phyloP scores from a whole-genome alignment of 2,329 filamentous ascomycete genomes.

The Penicillium sp. region DNA sequence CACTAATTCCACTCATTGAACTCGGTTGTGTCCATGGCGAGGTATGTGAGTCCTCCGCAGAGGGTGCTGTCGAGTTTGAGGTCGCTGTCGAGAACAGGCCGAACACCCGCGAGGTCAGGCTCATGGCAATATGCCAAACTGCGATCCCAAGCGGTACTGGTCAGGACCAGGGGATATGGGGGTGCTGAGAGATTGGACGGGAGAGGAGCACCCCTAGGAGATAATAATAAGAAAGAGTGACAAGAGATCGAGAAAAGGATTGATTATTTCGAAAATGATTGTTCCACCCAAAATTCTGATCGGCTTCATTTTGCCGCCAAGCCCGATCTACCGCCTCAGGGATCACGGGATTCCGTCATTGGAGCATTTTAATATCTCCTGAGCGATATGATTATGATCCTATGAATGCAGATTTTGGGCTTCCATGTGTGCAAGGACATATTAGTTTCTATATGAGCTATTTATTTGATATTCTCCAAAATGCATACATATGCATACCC shows the following conservation, averaged over 20 bases:
- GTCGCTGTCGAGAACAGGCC: slow-evolving; percentile 51
- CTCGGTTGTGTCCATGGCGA: slow-evolving; percentile 33
- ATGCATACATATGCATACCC: too few relatives aligned
- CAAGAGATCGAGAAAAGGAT: slow-evolving; percentile 6
- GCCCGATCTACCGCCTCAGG: slow-evolving; percentile 19
- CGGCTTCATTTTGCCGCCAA: slow-evolving; percentile 34
- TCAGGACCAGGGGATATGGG: slow-evolving; percentile 31
- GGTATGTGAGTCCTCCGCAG: slow-evolving; percentile 26
- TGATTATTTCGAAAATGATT: slow-evolving; percentile 4
- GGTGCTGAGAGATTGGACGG: slow-evolving; percentile 16
- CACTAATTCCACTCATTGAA: slow-evolving; percentile 1
- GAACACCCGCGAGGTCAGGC: slow-evolving; percentile 55
- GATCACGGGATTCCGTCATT: slow-evolving; percentile 8
- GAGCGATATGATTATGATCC: not conserved
- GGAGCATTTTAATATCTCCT: not conserved
- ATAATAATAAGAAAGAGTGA: slow-evolving; percentile 18
- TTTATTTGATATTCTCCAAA: not conserved
- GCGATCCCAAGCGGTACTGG: slow-evolving; percentile 29
- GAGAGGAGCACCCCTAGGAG: slow-evolving; percentile 17
- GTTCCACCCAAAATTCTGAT: slow-evolving; percentile 33
- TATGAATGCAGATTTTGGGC: too few relatives aligned
- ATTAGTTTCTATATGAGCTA: not conserved
- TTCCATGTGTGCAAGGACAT: not conserved
- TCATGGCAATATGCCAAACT: slow-evolving; percentile 50
- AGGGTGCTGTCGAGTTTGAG: slow-evolving; percentile 22